A percentile compares a stretch with the other conserved stretches of the same genome.
Evolutionary conservation across 129 eudicot species (phyloP).

Genomic region (Tanacetum coccineum): DNA sequence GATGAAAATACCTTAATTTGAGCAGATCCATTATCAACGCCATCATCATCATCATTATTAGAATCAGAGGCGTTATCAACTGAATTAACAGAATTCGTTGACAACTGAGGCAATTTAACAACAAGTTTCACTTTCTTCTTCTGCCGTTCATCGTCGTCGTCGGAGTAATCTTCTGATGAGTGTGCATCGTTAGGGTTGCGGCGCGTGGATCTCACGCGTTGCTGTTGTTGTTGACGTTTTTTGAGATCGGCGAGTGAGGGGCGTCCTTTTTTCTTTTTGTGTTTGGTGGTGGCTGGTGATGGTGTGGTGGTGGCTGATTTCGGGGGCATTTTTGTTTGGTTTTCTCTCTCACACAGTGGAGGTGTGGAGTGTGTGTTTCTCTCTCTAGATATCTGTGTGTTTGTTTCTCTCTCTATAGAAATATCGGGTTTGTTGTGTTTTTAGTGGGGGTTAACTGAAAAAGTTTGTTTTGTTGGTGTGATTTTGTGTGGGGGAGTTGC

Average conservation of each 20-base stretch:
- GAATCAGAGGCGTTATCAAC: conserved; percentile 39
- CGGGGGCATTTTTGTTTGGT: too few relatives aligned
- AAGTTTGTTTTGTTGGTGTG: too few relatives aligned
- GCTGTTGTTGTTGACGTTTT: too few relatives aligned
- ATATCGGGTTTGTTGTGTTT: too few relatives aligned
- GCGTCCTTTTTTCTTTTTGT: too few relatives aligned
- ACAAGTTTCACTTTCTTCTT: conserved; percentile 85
- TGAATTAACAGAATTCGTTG: conserved; percentile 38
- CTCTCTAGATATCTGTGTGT: neutral
- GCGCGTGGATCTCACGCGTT: conserved; percentile 62
- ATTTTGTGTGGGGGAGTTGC: too few relatives aligned
- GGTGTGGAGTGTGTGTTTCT: neutral
- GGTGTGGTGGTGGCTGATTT: too few relatives aligned
- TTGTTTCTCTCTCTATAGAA: neutral
- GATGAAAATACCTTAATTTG: too few relatives aligned
- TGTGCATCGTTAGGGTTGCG: conserved; percentile 54
- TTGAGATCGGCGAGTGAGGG: too few relatives aligned
- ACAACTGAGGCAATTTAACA: conserved; percentile 53
- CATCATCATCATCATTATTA: conserved; percentile 39
- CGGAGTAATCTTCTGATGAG: conserved; percentile 30
- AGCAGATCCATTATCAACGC: conserved; percentile 60
- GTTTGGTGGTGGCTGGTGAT: too few relatives aligned
- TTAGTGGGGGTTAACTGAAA: neutral
- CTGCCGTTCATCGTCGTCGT: conserved; percentile 73
- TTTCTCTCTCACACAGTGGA: too few relatives aligned